These are phyloP conservation scores for Sphaerulina populicola DNA, from an alignment of 2,329 filamentous ascomycete genomes.

Conservation along the genomic window DNA sequence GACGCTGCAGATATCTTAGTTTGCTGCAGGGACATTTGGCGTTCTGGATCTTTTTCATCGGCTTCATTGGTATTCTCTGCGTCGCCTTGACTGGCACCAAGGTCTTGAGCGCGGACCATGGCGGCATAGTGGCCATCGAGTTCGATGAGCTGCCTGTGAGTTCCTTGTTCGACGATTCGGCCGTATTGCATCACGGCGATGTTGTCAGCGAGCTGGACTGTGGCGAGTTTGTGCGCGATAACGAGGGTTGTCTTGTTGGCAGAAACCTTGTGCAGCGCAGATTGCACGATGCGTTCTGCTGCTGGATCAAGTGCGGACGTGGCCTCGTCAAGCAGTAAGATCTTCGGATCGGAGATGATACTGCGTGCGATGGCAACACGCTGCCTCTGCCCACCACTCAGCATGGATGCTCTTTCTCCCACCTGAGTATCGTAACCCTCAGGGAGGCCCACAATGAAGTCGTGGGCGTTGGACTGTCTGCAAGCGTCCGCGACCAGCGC, in stretches of 20 bases:
- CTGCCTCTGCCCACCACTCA: slow-evolving; percentile 33
- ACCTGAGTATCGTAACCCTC: slow-evolving; percentile 32
- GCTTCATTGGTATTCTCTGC: slow-evolving; percentile 26
- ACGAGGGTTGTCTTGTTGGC: slow-evolving; percentile 31
- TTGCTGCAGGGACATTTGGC: slow-evolving; percentile 19
- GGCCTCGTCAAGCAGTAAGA: slow-evolving; percentile 34
- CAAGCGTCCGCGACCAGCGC: slow-evolving; percentile 32
- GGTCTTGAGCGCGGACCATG: slow-evolving; percentile 43
- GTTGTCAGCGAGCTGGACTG: slow-evolving; percentile 39
- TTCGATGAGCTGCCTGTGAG: slow-evolving; percentile 35
- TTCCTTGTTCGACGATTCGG: slow-evolving; percentile 39
- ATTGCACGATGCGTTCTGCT: slow-evolving; percentile 31
- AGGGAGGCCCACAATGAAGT: slow-evolving; percentile 33
- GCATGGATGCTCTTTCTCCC: slow-evolving; percentile 30
- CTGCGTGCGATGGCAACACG: slow-evolving; percentile 33
- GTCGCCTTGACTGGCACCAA: slow-evolving; percentile 29
- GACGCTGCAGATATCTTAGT: slow-evolving; percentile 26
- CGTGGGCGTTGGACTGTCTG: slow-evolving; percentile 30
- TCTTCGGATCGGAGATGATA: slow-evolving; percentile 32
- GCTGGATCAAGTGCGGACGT: slow-evolving; percentile 33
- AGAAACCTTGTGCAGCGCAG: slow-evolving; percentile 30
- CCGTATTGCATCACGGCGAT: slow-evolving; percentile 42
- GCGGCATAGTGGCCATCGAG: slow-evolving; percentile 35
- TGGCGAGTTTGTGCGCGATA: slow-evolving; percentile 42
- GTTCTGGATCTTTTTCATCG: slow-evolving; percentile 26